These are phyloP conservation scores for Pulveroboletus sp. DNA, from an alignment of 768 basidiomycete species.

Conservation along the genomic window DNA sequence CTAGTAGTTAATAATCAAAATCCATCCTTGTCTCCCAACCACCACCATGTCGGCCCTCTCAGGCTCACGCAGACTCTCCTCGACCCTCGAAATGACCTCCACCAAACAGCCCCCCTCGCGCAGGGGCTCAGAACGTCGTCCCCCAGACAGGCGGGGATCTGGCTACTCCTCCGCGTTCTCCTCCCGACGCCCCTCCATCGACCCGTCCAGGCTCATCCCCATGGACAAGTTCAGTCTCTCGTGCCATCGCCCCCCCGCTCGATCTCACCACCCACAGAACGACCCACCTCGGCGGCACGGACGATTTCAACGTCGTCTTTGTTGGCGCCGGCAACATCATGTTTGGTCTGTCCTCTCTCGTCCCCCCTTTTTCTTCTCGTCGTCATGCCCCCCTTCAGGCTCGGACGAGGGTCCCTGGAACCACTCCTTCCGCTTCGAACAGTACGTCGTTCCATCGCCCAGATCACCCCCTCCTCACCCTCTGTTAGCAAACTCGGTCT, in stretches of 20 bases:
- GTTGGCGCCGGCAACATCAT: slow-evolving; percentile 97
- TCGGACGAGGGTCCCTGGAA: slow-evolving; percentile 92
- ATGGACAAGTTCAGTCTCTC: slow-evolving; percentile 67
- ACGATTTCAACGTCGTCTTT: slow-evolving; percentile 92
- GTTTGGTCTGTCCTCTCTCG: slow-evolving; percentile 68
- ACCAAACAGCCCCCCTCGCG: slow-evolving; percentile 35
- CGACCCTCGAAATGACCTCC: slow-evolving; percentile 32
- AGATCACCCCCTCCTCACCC: slow-evolving; percentile 6
- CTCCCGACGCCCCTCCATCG: slow-evolving; percentile 72
- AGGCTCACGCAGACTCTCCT: slow-evolving; percentile 23
- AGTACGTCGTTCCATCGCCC: slow-evolving; percentile 45
- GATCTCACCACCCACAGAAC: slow-evolving; percentile 34
- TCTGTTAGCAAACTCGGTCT: slow-evolving; percentile 81
- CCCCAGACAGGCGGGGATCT: slow-evolving; percentile 48
- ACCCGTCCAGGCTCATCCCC: slow-evolving; percentile 70
- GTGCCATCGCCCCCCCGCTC: background rate
- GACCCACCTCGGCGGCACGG: slow-evolving; percentile 52
- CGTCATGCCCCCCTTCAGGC: slow-evolving; percentile 41
- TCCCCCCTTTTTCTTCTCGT: background rate
- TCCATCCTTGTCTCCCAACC: background rate
- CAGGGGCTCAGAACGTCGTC: slow-evolving; percentile 43
- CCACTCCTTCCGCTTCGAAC: slow-evolving; percentile 88
- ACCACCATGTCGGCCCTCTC: slow-evolving; percentile 20
- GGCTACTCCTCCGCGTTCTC: slow-evolving; percentile 41
- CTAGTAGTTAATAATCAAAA: too few relatives aligned